Base-by-base conservation (phyloP, 805 yeast species). In the Schwanniomyces polymorphus region DNA sequence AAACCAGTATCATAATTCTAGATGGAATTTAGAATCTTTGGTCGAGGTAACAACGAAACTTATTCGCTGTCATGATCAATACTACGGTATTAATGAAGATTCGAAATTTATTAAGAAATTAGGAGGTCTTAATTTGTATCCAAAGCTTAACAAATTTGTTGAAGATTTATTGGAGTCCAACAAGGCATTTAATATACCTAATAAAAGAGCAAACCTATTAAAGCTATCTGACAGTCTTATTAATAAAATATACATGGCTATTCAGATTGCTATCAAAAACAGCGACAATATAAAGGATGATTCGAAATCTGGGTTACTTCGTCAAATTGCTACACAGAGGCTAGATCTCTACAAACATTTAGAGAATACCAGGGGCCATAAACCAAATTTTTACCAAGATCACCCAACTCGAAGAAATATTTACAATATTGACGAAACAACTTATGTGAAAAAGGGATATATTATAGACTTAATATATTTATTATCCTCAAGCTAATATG, bases 141-240 rank as follows among this genome's bases (percentile, higher is more conserved):
- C 53, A 26, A 48, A 54, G 29, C 48, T 56, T 16, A 44, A 49
- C 27, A 41, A 42, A 14, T 57, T 56, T 25, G 45, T 56, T 14
- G 47, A 55, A 11, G 42, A 44, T 10, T 55, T 57, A 38, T 12
- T 58, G 25, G 27, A 33, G n/a, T 18, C 41, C 21, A 45, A 41
- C 3, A 27, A 39, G 2, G n/a, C 17, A 7, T 18, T 16, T 6
- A 43, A 47, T 21, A 16, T 52, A 4, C 51, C 55, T 1, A 41
- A 9, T 9, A 33, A 46, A 8, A 37, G 46, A 42, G 63, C 62
- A 7, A 51, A 49, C 18, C 46, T 53, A 16, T 28, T 65, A 7
- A 66, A 65, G 49, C 44, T 66, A 5, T 47, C 60, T 1, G 63
- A 59, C 45, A 50, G 45, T 16, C 34, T 65, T 9, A 41, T 62